Evolutionary conservation across 495 filamentous ascomycete genomes (phyloP).

Genomic region (Xylaria longipes): DNA sequence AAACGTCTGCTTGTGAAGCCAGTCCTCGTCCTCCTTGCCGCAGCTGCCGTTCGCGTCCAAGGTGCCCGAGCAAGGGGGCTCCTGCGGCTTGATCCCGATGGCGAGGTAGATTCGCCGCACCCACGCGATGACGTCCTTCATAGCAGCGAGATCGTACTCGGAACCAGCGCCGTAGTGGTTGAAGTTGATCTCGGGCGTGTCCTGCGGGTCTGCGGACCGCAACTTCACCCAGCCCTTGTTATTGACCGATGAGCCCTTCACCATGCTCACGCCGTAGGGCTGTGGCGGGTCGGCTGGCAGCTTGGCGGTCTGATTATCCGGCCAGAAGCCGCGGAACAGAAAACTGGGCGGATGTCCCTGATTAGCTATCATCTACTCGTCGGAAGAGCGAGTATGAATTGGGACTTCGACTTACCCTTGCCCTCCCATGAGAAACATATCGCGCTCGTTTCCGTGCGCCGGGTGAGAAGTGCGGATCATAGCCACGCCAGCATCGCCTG

Average conservation of each 20-base stretch:
- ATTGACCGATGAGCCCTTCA: constrained; percentile 43
- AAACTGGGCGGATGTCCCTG: constrained; percentile 17
- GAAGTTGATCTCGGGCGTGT: constrained; percentile 50
- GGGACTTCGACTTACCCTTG: constrained; percentile 29
- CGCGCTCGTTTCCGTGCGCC: constrained; percentile 43
- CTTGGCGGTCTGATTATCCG: constrained; percentile 38
- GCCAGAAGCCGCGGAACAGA: constrained; percentile 49
- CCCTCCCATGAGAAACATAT: constrained; percentile 49
- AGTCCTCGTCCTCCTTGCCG: constrained; percentile 43
- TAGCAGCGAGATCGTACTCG: constrained; percentile 43
- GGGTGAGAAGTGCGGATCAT: constrained; percentile 46
- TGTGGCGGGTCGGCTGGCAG: constrained; percentile 34
- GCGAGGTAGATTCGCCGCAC: constrained; percentile 38
- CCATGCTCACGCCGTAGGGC: constrained; percentile 47
- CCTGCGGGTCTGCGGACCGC: constrained; percentile 36
- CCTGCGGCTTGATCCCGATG: constrained; percentile 40
- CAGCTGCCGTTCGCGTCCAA: constrained; percentile 38
- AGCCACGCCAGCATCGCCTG: constrained; percentile 39
- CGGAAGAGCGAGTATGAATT: not conserved
- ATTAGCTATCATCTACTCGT: not conserved
- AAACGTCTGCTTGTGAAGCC: constrained; percentile 51
- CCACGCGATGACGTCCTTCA: constrained; percentile 48
- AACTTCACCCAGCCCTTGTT: constrained; percentile 47
- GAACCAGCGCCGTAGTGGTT: constrained; percentile 40
- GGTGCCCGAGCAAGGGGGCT: constrained; percentile 41